Evolutionary conservation across 768 basidiomycete species (phyloP), one percentile per base, ranked within the genome.

Genomic region (Boletus eberwhitei): DNA sequence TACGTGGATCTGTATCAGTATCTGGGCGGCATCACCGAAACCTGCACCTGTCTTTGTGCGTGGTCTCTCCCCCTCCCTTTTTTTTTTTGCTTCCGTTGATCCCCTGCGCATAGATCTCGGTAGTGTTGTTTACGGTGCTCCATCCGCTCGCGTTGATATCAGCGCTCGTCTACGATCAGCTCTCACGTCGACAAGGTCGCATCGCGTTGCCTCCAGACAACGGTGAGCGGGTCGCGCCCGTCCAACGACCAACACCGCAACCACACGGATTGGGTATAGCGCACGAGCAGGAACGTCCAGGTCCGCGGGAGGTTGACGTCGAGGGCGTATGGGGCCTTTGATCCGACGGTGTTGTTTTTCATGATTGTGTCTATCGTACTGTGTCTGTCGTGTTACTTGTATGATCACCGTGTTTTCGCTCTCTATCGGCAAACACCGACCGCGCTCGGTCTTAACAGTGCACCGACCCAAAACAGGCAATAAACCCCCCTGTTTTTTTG

Each of bases 1-100:
- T 0, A 84, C 82, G 0, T 92, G 89, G 89, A 77, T 88, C 21
- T 83, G 83, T 55, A 74, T 85, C 21, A 82, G 83, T 59, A 72
- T 91, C 5, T 88, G 85, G 84, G 68, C 71, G 22, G 72, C 75
- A 4, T 64, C 74, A 26, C 86, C 85, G 0, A 90, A 90, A 57
- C 83, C 88, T 0, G 74, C 75, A 8, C 76, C 81, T 3, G 82
- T 92, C 14, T 81, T 81, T 59, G 87, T 89, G 59, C 21, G 87
- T 77, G 29, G 12, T 8, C 12, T 24, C 24, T n/a, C n/a, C n/a
- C n/a, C n/a, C 13, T 29, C 11, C 16, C 3, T 24, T 7, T 40
- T 16, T 26, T 48, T n/a, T 5, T 19, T 21, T 14, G 5, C 22
- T 8, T 19, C 16, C 13, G 12, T 41, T 46, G 29, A 14, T 8